Evolutionary conservation across 2,329 filamentous ascomycete species (phyloP).

Genomic region (Ascochyta viciae-villosae): DNA sequence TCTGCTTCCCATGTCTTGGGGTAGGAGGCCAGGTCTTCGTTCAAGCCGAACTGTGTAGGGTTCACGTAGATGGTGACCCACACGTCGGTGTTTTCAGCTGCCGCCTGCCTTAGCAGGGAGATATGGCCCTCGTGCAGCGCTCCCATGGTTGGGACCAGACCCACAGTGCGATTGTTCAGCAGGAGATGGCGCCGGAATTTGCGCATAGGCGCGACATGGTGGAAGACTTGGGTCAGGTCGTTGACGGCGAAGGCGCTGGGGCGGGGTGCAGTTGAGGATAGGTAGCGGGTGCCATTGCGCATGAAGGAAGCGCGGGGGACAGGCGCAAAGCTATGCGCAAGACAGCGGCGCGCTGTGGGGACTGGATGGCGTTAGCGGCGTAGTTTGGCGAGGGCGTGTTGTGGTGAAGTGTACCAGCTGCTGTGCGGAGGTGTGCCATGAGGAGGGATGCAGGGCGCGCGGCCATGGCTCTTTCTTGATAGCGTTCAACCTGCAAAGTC

Average conservation of each 20-base stretch:
- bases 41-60: constrained; percentile 90
- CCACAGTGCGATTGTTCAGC: constrained; percentile 73
- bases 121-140: constrained; percentile 93
- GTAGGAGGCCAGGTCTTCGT: constrained; percentile 88
- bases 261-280: constrained; percentile 29
- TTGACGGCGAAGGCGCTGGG: constrained; percentile 28
- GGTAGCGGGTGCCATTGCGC: constrained; percentile 23
- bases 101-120: constrained; percentile 82
- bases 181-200: constrained; percentile 71
- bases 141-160: constrained; percentile 96
- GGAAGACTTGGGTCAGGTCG: constrained; percentile 70
- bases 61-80: constrained; percentile 96
- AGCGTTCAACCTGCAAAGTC: constrained; percentile 6
- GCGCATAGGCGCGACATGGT: constrained; percentile 75
- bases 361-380: constrained; percentile 24
- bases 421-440: constrained; percentile 30
- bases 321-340: constrained; percentile 3
- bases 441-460: constrained; percentile 30
- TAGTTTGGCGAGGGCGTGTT: constrained; percentile 16
- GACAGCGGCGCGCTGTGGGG: constrained; percentile 6
- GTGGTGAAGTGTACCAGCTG: constrained; percentile 25
- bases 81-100: constrained; percentile 82
- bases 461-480: constrained; percentile 18
- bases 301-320: constrained; percentile 8
- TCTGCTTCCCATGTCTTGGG: constrained; percentile 89